phyloP scores from a whole-genome alignment of 2,329 filamentous ascomycete species.

The Arthrocladium fulminans region DNA sequence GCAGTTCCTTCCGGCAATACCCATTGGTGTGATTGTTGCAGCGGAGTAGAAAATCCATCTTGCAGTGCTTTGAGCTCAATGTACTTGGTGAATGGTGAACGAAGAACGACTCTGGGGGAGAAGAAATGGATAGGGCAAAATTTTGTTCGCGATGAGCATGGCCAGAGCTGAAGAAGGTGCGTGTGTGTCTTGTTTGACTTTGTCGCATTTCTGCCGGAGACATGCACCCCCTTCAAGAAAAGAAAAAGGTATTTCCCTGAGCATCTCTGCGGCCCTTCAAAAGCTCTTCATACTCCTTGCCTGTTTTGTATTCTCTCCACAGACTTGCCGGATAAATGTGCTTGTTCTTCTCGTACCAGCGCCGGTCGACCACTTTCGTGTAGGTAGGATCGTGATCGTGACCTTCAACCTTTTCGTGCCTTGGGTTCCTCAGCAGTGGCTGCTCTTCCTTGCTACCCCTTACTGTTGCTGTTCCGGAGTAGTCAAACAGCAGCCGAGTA shows the following conservation, averaged over 20 bases:
- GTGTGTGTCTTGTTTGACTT: background rate
- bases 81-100: no score
- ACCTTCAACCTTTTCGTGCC: constrained; percentile 60
- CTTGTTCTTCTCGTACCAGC: constrained; percentile 97
- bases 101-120: constrained; percentile 65
- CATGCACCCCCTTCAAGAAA: constrained; percentile 32
- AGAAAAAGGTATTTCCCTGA: constrained; percentile 91
- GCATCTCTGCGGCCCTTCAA: constrained; percentile 66
- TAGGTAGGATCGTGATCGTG: constrained; percentile 64
- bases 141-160: background rate
- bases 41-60: constrained; percentile 38
- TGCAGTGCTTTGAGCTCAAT: constrained; percentile 35
- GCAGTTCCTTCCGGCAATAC: constrained; percentile 62
- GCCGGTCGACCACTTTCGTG: constrained; percentile 89
- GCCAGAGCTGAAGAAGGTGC: background rate
- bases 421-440: constrained; percentile 33
- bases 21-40: constrained; percentile 59
- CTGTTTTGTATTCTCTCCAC: constrained; percentile 91
- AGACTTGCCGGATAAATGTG: constrained; percentile 95
- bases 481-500: constrained; percentile 72
- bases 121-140: constrained; percentile 13
- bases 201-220: background rate
- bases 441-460: constrained; percentile 32
- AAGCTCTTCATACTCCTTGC: constrained; percentile 63
- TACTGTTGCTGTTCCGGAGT: constrained; percentile 42